phyloP scores from a whole-genome alignment of 257 asterid species.

The Salvia miltiorrhiza region DNA sequence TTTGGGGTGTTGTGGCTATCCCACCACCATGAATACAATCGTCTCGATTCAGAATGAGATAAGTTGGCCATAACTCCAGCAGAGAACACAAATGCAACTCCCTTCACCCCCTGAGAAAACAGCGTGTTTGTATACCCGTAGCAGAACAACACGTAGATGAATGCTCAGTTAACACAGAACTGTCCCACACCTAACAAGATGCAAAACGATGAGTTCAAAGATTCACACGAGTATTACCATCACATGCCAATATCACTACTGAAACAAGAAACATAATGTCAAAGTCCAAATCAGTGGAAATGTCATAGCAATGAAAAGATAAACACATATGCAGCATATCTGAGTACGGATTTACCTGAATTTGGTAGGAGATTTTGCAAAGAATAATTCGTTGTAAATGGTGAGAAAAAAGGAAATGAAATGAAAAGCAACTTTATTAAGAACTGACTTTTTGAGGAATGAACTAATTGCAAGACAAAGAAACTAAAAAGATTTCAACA shows the following conservation, averaged over 20 bases:
- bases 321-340: background rate
- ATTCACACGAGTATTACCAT: background rate
- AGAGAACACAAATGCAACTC: constrained; percentile 33
- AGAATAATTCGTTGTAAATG: background rate
- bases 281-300: background rate
- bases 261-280: background rate
- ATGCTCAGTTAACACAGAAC: background rate
- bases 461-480: background rate
- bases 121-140: constrained; percentile 12
- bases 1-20: constrained; percentile 62
- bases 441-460: background rate
- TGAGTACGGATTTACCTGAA: background rate
- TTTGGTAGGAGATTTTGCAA: background rate
- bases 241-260: background rate
- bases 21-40: constrained; percentile 75
- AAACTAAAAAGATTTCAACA: constrained; percentile 7
- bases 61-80: constrained; percentile 69
- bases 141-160: constrained; percentile 2
- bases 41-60: constrained; percentile 64
- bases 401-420: background rate
- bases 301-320: background rate
- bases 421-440: background rate
- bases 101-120: constrained; percentile 18
- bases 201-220: constrained; percentile 6
- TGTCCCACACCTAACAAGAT: constrained; percentile 17